Conservation (phyloP, 2,329 filamentous ascomycete genomes). For the Raffaelea deltoideospora region DNA sequence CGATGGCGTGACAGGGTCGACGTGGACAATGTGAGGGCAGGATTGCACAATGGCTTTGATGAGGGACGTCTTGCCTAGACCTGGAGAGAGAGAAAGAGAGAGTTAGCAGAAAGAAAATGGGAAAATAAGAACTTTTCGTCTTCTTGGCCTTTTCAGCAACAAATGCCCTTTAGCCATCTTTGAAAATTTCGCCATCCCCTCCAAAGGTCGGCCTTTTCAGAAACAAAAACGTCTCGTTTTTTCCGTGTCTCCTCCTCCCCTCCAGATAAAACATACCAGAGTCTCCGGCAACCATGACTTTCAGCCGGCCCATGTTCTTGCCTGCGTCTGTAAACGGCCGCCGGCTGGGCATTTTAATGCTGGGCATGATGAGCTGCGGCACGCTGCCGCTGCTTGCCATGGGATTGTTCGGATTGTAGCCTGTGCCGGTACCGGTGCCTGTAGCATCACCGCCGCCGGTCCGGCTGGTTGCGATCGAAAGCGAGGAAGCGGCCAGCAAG, state of each 20-base stretch:
- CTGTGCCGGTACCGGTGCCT: too few relatives aligned
- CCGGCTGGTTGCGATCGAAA: too few relatives aligned
- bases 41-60: slow-evolving; percentile 76
- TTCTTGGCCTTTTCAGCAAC: too few relatives aligned
- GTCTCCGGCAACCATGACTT: slow-evolving; percentile 73
- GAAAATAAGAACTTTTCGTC: too few relatives aligned
- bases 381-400: slow-evolving; percentile 34
- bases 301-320: slow-evolving; percentile 70
- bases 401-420: too few relatives aligned
- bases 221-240: background rate
- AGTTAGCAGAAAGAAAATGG: background rate
- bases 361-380: slow-evolving; percentile 94
- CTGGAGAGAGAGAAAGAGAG: slow-evolving; percentile 23
- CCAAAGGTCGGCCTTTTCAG: too few relatives aligned
- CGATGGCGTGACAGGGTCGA: slow-evolving; percentile 46
- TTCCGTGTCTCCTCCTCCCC: too few relatives aligned
- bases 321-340: slow-evolving; percentile 82
- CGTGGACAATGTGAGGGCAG: slow-evolving; percentile 86
- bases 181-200: too few relatives aligned
- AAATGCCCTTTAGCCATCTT: too few relatives aligned
- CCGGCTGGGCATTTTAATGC: slow-evolving; percentile 76
- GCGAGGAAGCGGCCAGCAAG: background rate
- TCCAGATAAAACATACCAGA: slow-evolving; percentile 35
- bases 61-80: slow-evolving; percentile 76
- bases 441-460: too few relatives aligned